phyloP scores from a whole-genome alignment of 2,329 filamentous ascomycete genomes.

The Calonectria pseudoturangicola region DNA sequence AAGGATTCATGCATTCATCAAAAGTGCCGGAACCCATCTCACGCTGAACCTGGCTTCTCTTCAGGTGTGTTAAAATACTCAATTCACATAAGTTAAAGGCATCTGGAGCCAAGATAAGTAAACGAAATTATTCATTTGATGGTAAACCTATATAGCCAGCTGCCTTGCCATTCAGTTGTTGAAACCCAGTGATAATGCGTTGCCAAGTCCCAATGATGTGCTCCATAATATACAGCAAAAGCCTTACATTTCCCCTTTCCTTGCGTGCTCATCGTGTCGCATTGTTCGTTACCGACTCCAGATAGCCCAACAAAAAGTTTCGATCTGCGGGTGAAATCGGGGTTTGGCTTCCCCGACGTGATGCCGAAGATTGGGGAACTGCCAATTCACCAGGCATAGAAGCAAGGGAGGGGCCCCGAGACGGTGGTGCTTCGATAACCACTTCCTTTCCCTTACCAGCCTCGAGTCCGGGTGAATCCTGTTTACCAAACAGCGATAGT shows the following conservation, averaged over 20 bases:
- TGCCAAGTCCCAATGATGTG: slow-evolving; percentile 43
- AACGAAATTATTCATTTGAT: slow-evolving; percentile 26
- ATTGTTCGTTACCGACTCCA: slow-evolving; percentile 73
- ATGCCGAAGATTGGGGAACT: slow-evolving; percentile 49
- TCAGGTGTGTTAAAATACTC: neutral
- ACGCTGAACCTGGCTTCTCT: no score
- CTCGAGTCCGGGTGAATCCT: slow-evolving; percentile 51
- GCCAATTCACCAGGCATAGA: slow-evolving; percentile 61
- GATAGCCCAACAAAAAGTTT: slow-evolving; percentile 84
- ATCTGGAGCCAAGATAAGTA: neutral
- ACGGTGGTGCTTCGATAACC: slow-evolving; percentile 52
- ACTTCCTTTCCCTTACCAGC: slow-evolving; percentile 52
- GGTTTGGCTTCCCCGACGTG: slow-evolving; percentile 69
- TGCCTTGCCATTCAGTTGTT: slow-evolving; percentile 1
- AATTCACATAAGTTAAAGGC: neutral
- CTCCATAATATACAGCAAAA: slow-evolving; percentile 45
- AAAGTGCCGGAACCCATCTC: no score
- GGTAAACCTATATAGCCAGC: slow-evolving; percentile 23
- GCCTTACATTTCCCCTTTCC: slow-evolving; percentile 10
- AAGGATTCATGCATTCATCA: neutral
- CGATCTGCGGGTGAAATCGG: slow-evolving; percentile 82
- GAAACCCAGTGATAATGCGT: slow-evolving; percentile 28
- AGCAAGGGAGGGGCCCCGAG: slow-evolving; percentile 66
- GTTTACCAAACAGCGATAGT: slow-evolving; percentile 79
- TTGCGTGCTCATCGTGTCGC: slow-evolving; percentile 56